A percentile compares a stretch with the other conserved stretches of the same genome.
phyloP scores from a whole-genome alignment of 768 basidiomycete genomes.

The Suillus spraguei region DNA sequence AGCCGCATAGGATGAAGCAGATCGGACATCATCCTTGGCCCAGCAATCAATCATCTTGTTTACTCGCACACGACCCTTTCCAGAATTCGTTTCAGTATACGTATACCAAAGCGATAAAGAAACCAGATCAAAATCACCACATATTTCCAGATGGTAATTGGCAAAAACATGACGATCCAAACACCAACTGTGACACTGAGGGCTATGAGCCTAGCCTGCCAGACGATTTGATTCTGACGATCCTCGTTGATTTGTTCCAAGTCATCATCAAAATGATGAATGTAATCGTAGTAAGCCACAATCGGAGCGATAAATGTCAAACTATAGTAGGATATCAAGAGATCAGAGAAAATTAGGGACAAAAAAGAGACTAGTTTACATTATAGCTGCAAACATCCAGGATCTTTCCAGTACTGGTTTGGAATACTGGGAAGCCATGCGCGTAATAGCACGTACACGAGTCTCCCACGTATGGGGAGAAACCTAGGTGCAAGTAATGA shows the following conservation, averaged over 20 bases:
- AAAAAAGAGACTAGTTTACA: constrained; percentile 34
- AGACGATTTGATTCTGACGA: constrained; percentile 23
- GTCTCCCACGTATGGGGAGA: constrained; percentile 45
- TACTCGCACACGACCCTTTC: constrained; percentile 46
- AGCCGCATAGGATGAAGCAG: constrained; percentile 21
- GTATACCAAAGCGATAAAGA: neutral
- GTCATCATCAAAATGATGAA: constrained; percentile 19
- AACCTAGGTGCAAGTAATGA: constrained; percentile 32
- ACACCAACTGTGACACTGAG: constrained; percentile 41
- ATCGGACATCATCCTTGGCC: constrained; percentile 41
- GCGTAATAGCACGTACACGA: constrained; percentile 41
- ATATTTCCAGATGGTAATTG: constrained; percentile 50
- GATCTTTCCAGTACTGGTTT: constrained; percentile 47
- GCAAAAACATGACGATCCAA: constrained; percentile 41
- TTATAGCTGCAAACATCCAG: constrained; percentile 40
- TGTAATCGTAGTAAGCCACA: constrained; percentile 37
- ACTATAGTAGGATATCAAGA: constrained; percentile 25
- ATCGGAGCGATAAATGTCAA: constrained; percentile 42
- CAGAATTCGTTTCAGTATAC: neutral
- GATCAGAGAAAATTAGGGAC: constrained; percentile 5
- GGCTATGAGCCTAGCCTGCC: constrained; percentile 39
- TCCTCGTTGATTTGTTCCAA: neutral
- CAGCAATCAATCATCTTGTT: constrained; percentile 40
- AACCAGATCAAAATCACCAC: constrained; percentile 30
- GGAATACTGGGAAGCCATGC: constrained; percentile 41